Evolutionary conservation across 2,329 filamentous ascomycete species (phyloP).

Genomic region (Fusarium oligoseptatum): DNA sequence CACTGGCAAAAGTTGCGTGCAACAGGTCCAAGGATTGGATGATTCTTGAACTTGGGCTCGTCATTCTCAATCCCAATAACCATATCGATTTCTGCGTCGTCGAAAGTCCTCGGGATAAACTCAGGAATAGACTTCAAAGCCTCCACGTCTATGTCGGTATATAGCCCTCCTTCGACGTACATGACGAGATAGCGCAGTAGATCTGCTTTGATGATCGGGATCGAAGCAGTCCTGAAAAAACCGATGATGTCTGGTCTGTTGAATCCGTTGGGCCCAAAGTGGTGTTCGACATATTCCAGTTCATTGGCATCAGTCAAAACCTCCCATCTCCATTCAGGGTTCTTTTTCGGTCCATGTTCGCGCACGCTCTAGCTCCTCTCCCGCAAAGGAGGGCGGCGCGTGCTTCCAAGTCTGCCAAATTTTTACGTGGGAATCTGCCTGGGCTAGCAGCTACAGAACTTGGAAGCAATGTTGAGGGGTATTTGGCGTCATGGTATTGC

Average conservation of each 20-base stretch:
- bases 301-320: slow-evolving; percentile 11
- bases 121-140: slow-evolving; percentile 3
- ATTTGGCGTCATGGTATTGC: neutral
- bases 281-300: slow-evolving; percentile 8
- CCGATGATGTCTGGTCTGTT: slow-evolving; percentile 10
- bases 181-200: slow-evolving; percentile 6
- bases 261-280: slow-evolving; percentile 8
- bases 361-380: neutral
- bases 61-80: neutral
- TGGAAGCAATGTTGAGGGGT: neutral
- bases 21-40: slow-evolving; percentile 5
- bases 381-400: neutral
- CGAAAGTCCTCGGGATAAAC: slow-evolving; percentile 2
- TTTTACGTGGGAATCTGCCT: slow-evolving; percentile 2
- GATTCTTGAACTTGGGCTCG: neutral
- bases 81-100: slow-evolving; percentile 4
- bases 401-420: slow-evolving; percentile 12
- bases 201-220: slow-evolving; percentile 1
- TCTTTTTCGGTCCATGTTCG: slow-evolving; percentile 5
- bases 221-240: neutral
- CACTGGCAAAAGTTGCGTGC: slow-evolving; percentile 5
- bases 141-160: slow-evolving; percentile 11
- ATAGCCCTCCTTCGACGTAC: slow-evolving; percentile 11
- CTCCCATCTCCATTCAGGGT: slow-evolving; percentile 15
- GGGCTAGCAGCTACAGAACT: neutral